A percentile compares a stretch with the other conserved stretches of the same genome.
Conservation (phyloP, 306 rosid genomes). For the Clitoria ternatea region DNA sequence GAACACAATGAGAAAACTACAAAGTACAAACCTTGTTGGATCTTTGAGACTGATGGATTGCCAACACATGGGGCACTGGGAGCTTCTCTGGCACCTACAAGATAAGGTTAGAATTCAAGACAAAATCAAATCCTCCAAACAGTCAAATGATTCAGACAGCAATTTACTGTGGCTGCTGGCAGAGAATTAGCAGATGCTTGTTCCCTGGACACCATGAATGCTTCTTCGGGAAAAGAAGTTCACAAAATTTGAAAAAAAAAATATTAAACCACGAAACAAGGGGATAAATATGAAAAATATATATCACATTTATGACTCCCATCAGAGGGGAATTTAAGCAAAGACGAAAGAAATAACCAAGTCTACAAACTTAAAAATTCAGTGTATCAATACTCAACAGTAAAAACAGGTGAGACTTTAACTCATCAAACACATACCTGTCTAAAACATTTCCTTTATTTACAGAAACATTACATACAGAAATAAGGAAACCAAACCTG, state of each 20-base stretch:
- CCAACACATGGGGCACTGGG: constrained; percentile 99
- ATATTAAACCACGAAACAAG: background rate
- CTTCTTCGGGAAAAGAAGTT: background rate
- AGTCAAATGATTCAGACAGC: constrained; percentile 10
- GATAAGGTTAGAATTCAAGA: constrained; percentile 11
- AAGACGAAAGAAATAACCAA: background rate
- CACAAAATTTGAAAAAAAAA: background rate
- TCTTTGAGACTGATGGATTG: constrained; percentile 92
- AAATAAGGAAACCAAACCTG: background rate
- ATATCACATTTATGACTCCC: background rate
- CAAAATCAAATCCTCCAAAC: background rate
- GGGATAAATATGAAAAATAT: background rate
- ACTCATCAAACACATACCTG: background rate
- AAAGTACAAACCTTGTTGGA: constrained; percentile 63
- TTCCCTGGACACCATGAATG: background rate
- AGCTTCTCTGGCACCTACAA: constrained; percentile 94
- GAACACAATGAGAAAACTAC: background rate
- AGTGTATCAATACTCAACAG: background rate
- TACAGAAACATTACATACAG: background rate
- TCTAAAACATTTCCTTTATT: background rate
- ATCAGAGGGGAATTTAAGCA: background rate
- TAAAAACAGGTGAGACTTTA: background rate
- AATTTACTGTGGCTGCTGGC: background rate
- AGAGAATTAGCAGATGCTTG: background rate
- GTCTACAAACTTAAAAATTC: background rate